Base-by-base conservation (phyloP, 2,329 filamentous ascomycete genomes). In the Ophiostoma quercus region DNA sequence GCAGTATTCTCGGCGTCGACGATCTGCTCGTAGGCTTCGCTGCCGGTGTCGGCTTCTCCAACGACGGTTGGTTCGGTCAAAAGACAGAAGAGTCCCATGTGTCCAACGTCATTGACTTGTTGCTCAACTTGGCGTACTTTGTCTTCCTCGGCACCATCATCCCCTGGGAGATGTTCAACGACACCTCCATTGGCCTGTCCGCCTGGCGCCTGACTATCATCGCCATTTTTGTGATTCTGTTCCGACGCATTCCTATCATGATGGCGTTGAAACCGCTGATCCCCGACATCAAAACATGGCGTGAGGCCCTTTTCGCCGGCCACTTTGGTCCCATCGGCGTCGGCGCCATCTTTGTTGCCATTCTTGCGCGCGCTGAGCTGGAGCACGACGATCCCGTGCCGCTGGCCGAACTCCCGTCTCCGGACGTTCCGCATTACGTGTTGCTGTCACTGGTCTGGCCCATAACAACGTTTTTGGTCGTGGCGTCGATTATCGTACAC, bases 41-140 rank as follows among this genome's bases (percentile, higher is more conserved):
- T 16, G 92, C 92, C 69, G 95, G 95, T 71, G 95, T 99, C n/a
- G 95, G 95, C 69, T 99, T 99, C 83, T 97, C 94, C 75, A 99
- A 99, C 79, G 95, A 99, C 77, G 95, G 95, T 74, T 99, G 95
- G 95, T 99, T 99, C 76, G 91, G 92, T 19, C 92, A 97, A 77
- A 97, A 97, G 84, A 99, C 95, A 0, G 95, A 99, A 78, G 95
- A 99, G 79, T 94, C 95, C 0, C 95, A 98, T 78, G 95, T 99
- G 11, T 98, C 94, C 79, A 98, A 99, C 87, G 95, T 99, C 78
- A 99, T 99, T 77, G 95, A 99, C 83, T 80, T 99, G 78, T 83
- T 99, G 72, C 89, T 99, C 82, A 99, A 99, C 80, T 86, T 99
- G 88, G 87, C 94, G 2, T 99, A 98, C 80, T 99, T 99, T 79